Percentiles rank a stretch among this genome's conserved stretches.
These are phyloP conservation scores for Lactarius pseudohatsudake DNA, from an alignment of 768 basidiomycete species.

Conservation along the genomic window DNA sequence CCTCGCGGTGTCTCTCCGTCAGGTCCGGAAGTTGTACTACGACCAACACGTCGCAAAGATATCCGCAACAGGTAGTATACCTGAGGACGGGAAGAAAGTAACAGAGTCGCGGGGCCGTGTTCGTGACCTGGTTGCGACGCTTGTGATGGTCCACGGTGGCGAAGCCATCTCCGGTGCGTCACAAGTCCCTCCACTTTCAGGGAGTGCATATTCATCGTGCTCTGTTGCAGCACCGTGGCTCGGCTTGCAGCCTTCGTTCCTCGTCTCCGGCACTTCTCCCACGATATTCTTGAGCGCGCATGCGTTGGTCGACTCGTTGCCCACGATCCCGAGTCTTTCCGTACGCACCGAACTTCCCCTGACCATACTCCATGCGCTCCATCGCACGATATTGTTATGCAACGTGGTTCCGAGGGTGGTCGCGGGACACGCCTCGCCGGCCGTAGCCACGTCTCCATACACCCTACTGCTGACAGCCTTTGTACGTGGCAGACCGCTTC, in stretches of 20 bases:
- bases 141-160: slow-evolving; percentile 29
- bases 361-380: slow-evolving; percentile 26
- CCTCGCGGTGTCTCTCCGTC: slow-evolving; percentile 25
- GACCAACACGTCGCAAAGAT: slow-evolving; percentile 14
- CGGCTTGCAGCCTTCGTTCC: slow-evolving; percentile 27
- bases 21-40: slow-evolving; percentile 16
- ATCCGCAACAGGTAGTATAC: background rate
- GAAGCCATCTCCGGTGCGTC: slow-evolving; percentile 28
- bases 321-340: slow-evolving; percentile 17
- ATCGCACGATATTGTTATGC: slow-evolving; percentile 25
- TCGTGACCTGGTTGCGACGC: slow-evolving; percentile 26
- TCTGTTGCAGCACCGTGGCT: slow-evolving; percentile 27
- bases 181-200: background rate
- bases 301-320: slow-evolving; percentile 22
- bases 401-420: slow-evolving; percentile 23
- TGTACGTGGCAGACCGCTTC: slow-evolving; percentile 12
- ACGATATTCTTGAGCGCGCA: slow-evolving; percentile 18
- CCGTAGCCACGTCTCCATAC: slow-evolving; percentile 22
- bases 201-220: background rate
- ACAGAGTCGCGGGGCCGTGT: slow-evolving; percentile 22
- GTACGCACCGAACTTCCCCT: slow-evolving; percentile 23
- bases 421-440: slow-evolving; percentile 21
- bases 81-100: slow-evolving; percentile 7
- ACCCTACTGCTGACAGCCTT: slow-evolving; percentile 23
- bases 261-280: slow-evolving; percentile 21